Evolutionary conservation across 2,329 filamentous ascomycete species (phyloP).

Genomic region (Cordyceps cateniannulata): DNA sequence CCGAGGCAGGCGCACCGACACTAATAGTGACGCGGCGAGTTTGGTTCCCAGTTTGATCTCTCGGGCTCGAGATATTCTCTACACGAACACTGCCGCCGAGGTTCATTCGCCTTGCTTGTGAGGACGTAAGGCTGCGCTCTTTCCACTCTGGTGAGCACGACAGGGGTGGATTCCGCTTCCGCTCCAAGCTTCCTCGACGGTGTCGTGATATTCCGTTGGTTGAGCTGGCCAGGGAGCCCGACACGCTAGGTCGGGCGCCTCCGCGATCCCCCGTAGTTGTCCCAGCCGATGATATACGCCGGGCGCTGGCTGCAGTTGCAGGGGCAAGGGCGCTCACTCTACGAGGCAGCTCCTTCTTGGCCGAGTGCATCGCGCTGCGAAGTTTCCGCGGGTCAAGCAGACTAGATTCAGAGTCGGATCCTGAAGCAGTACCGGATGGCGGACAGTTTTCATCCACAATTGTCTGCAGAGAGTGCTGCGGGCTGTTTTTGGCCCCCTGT

Average conservation of each 20-base stretch:
- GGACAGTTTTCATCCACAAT: conserved; percentile 47
- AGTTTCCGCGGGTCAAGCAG: conserved; percentile 48
- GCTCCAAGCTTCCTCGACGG: conserved; percentile 43
- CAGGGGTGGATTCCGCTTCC: conserved; percentile 47
- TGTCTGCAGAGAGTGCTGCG: conserved; percentile 29
- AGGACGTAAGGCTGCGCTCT: conserved; percentile 41
- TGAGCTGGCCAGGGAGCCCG: conserved; percentile 39
- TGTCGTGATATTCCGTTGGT: conserved; percentile 51
- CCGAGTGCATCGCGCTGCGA: conserved; percentile 47
- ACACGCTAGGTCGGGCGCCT: conserved; percentile 29
- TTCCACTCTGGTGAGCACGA: conserved; percentile 42
- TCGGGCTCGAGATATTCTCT: conserved; percentile 23
- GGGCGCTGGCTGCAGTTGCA: conserved; percentile 29
- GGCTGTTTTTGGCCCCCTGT: conserved; percentile 24
- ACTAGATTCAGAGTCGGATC: conserved; percentile 43
- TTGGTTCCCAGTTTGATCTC: conserved; percentile 18
- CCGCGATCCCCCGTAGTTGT: conserved; percentile 21
- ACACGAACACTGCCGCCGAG: conserved; percentile 36
- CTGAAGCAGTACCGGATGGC: conserved; percentile 28
- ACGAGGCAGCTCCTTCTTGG: conserved; percentile 40
- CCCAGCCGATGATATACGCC: conserved; percentile 41
- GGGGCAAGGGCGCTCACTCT: conserved; percentile 33
- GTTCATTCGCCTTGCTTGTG: conserved; percentile 53
- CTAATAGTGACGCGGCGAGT: conserved; percentile 33
- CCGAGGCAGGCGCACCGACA: conserved; percentile 21